A percentile compares a stretch with the other conserved stretches of the same genome.
Conservation (phyloP, 331 rosid species). For the Pyrus hybrid region DNA sequence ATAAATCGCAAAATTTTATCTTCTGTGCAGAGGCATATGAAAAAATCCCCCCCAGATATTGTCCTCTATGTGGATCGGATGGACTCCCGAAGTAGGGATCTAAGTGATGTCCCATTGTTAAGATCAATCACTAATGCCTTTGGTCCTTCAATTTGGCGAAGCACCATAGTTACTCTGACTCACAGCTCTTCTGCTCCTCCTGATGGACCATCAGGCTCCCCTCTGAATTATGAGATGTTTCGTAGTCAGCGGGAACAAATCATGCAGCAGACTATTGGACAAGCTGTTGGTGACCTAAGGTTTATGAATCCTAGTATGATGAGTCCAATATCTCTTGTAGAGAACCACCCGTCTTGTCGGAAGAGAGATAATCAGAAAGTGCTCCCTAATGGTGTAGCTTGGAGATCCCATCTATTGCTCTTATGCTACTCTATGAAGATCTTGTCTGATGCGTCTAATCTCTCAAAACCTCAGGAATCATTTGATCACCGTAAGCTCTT, state of each 20-base stretch:
- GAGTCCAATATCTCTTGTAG: slow-evolving; percentile 83
- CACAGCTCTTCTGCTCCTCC: slow-evolving; percentile 96
- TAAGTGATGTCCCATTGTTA: slow-evolving; percentile 71
- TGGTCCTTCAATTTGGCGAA: slow-evolving; percentile 75
- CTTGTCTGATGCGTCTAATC: slow-evolving; percentile 57
- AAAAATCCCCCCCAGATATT: slow-evolving; percentile 71
- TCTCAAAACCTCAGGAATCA: slow-evolving; percentile 66
- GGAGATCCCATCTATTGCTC: slow-evolving; percentile 78
- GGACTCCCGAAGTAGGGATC: slow-evolving; percentile 81
- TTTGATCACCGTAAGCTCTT: slow-evolving; percentile 69
- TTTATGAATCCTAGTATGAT: slow-evolving; percentile 66
- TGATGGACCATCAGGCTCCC: slow-evolving; percentile 84
- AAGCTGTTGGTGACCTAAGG: slow-evolving; percentile 83
- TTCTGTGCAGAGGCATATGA: slow-evolving; percentile 53
- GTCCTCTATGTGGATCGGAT: slow-evolving; percentile 84
- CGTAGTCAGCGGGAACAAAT: slow-evolving; percentile 88
- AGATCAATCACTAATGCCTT: slow-evolving; percentile 52
- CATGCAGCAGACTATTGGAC: slow-evolving; percentile 83
- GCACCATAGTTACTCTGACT: slow-evolving; percentile 66
- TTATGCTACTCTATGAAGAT: slow-evolving; percentile 76
- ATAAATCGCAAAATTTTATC: slow-evolving; percentile 56
- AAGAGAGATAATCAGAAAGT: slow-evolving; percentile 90
- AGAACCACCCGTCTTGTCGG: slow-evolving; percentile 90
- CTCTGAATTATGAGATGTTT: slow-evolving; percentile 75
- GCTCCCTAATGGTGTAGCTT: slow-evolving; percentile 82